Evolutionary conservation across 2,329 filamentous ascomycete species (phyloP), one percentile per base, ranked within the genome.

Genomic region (Venturia nashicola): DNA sequence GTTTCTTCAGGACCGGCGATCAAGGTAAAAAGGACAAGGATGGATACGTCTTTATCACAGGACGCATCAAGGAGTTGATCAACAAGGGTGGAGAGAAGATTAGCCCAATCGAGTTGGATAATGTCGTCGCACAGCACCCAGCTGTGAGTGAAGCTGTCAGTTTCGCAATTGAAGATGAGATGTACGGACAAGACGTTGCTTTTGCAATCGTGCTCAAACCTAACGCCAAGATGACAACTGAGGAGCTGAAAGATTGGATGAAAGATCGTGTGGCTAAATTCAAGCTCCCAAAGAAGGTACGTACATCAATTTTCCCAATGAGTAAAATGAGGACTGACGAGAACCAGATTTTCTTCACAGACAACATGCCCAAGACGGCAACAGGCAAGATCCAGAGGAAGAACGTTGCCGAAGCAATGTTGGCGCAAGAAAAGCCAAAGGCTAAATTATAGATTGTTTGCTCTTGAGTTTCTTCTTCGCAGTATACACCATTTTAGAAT

Each of bases 81-180:
- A 91, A 91, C 77, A 92, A 93, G 76, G 90, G 88, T 64, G 90
- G 90, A 65, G 90, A 95, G 78, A 94, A 94, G 79, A 94, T 95
- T 72, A 89, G 86, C 68, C 90, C 91, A 1, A 92, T 94, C 64
- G 90, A 95, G 76, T 80, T 95, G 42, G 90, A 95, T 78, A 95
- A 95, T 68, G 84, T 89, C 14, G 78, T 95, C 36, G 81, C 87
- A n/a, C 82, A 87, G 65, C 84, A 93, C 72, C 84, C 87, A 11
- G 82, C 85, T 43, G 82, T 94, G 1, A 81, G 82, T 1, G 90
- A 95, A 75, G 90, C 88, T 4, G 90, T 94, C 46, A 89, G 87
- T 75, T 95, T 95, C 72, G 89, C 89, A 5, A 84, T 94, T 12
- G 86, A 88, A 0, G 90, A 93, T 69, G 88, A 92, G 67, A 81